A percentile compares a stretch with the other conserved stretches of the same genome.
Conservation (phyloP, 2,329 filamentous ascomycete genomes). For the Trichoderma sp. region DNA sequence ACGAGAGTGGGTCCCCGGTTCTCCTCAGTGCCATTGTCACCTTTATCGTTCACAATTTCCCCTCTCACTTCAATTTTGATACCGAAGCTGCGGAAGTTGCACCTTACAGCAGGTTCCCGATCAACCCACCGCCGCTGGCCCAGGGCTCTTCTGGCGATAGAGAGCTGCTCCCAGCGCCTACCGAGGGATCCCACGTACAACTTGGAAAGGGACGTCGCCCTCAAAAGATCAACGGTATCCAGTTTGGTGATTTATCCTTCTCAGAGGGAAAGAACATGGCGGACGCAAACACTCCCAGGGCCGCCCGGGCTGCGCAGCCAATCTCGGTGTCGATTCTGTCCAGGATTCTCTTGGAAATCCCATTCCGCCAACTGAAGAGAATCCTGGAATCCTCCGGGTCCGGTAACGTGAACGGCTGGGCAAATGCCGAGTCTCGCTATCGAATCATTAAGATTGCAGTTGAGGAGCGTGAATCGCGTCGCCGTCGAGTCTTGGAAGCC, state of each 20-base stretch:
- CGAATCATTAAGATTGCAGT: slow-evolving; percentile 54
- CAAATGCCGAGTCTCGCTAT: slow-evolving; percentile 49
- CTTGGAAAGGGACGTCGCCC: slow-evolving; percentile 46
- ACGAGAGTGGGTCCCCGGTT: slow-evolving; percentile 54
- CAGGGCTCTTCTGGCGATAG: slow-evolving; percentile 34
- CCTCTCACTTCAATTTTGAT: slow-evolving; percentile 61
- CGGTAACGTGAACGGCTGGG: slow-evolving; percentile 54
- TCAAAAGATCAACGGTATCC: slow-evolving; percentile 61
- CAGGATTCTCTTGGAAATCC: slow-evolving; percentile 68
- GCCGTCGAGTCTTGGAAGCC: slow-evolving; percentile 49
- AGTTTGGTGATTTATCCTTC: slow-evolving; percentile 67
- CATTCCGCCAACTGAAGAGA: slow-evolving; percentile 65
- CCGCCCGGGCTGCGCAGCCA: slow-evolving; percentile 33
- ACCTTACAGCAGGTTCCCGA: slow-evolving; percentile 45
- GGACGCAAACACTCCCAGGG: slow-evolving; percentile 37
- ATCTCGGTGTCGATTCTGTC: slow-evolving; percentile 58
- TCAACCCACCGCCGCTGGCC: slow-evolving; percentile 28
- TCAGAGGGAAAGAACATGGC: slow-evolving; percentile 32
- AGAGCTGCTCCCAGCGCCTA: not conserved
- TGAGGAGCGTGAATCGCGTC: slow-evolving; percentile 59
- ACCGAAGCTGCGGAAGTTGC: slow-evolving; percentile 41
- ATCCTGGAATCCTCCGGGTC: slow-evolving; percentile 62
- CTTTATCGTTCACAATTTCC: slow-evolving; percentile 63
- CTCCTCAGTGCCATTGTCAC: slow-evolving; percentile 58
- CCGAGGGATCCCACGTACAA: slow-evolving; percentile 40